A percentile compares a stretch with the other conserved stretches of the same genome.
Conservation (phyloP, 805 yeast genomes). For the Teunomyces tritomae region DNA sequence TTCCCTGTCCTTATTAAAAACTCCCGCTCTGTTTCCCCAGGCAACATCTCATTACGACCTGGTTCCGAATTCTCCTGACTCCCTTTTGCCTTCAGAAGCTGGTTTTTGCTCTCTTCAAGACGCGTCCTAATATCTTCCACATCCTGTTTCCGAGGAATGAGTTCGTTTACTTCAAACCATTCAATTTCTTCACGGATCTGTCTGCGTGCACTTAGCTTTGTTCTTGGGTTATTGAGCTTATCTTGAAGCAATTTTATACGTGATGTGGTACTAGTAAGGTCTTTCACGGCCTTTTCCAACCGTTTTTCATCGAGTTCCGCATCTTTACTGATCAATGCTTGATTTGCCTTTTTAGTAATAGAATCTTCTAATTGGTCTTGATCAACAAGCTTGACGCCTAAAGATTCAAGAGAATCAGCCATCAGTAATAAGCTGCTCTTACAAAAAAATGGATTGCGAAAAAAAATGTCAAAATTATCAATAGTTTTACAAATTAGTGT, state of each 20-base stretch:
- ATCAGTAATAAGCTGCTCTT: background rate
- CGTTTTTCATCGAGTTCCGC: constrained; percentile 73
- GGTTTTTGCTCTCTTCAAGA: constrained; percentile 34
- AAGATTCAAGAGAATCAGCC: constrained; percentile 1
- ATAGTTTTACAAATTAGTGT: background rate
- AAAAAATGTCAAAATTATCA: background rate
- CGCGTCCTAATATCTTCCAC: constrained; percentile 48
- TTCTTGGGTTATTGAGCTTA: constrained; percentile 48
- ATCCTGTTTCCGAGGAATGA: constrained; percentile 57
- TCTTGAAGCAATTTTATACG: constrained; percentile 49
- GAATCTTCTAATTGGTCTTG: constrained; percentile 77
- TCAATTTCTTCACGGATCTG: constrained; percentile 52
- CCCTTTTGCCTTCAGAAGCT: constrained; percentile 30
- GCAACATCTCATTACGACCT: constrained; percentile 38
- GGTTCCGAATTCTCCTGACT: constrained; percentile 7
- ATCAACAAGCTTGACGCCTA: constrained; percentile 58
- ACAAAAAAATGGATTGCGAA: constrained; percentile 1
- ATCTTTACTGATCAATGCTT: constrained; percentile 58
- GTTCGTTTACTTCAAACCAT: constrained; percentile 47
- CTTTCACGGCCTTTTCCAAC: constrained; percentile 60
- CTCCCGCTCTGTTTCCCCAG: constrained; percentile 79
- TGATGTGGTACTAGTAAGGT: constrained; percentile 39
- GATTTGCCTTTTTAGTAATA: constrained; percentile 68
- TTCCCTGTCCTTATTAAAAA: constrained; percentile 85
- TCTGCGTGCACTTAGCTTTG: constrained; percentile 65